phyloP scores from a whole-genome alignment of 345 rosid genomes.

The Populus nigra region DNA sequence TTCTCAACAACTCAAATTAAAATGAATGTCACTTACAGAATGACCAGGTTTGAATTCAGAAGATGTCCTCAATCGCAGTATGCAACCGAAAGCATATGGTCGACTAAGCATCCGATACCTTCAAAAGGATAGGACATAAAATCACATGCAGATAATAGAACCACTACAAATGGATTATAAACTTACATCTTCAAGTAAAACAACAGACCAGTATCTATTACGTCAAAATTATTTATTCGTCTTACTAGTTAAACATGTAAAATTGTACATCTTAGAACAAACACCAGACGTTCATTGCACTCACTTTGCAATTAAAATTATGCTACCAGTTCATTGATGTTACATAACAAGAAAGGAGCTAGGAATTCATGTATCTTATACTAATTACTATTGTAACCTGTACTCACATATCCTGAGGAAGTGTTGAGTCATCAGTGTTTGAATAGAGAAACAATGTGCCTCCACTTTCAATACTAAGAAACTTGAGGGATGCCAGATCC shows the following conservation, averaged over 20 bases:
- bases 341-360: background rate
- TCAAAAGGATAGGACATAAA: conserved; percentile 19
- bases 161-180: conserved; percentile 6
- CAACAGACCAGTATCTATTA: background rate
- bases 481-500: conserved; percentile 94
- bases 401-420: conserved; percentile 99
- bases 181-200: background rate
- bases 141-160: background rate
- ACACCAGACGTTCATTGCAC: background rate
- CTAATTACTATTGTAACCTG: background rate
- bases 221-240: background rate
- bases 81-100: conserved; percentile 91
- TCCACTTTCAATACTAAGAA: conserved; percentile 98
- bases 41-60: conserved; percentile 86
- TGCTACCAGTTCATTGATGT: background rate
- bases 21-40: conserved; percentile 53
- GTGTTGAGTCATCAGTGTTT: conserved; percentile 92
- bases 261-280: background rate
- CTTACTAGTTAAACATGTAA: background rate
- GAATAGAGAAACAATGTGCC: conserved; percentile 82
- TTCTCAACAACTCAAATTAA: conserved; percentile 3
- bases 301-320: background rate
- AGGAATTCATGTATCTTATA: background rate
- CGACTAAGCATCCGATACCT: conserved; percentile 93
- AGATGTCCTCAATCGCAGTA: conserved; percentile 88